Evolutionary conservation across 2,329 filamentous ascomycete genomes (phyloP).

Genomic region (Chaetomium sp.): DNA sequence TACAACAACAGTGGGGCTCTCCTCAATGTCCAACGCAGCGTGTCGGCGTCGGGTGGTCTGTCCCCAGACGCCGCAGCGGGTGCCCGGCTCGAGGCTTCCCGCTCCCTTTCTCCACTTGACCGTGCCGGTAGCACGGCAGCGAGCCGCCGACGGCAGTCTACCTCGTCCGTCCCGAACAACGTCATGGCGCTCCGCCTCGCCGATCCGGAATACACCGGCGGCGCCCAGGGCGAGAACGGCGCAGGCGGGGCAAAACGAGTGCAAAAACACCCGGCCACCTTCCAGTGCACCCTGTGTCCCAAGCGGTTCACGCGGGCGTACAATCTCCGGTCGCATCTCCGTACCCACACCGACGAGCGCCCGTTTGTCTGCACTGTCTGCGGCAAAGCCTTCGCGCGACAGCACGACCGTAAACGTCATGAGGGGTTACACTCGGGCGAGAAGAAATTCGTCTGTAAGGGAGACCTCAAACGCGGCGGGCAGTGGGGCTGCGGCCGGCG

Average conservation of each 20-base stretch:
- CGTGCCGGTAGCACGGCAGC: conserved; percentile 37
- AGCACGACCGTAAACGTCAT: conserved; percentile 95
- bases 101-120: conserved; percentile 55
- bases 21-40: conserved; percentile 32
- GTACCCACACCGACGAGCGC: conserved; percentile 94
- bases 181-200: conserved; percentile 82
- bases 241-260: conserved; percentile 64
- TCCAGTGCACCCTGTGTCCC: conserved; percentile 87
- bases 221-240: conserved; percentile 47
- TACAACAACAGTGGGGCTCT: conserved; percentile 44
- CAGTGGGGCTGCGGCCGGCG: conserved; percentile 90
- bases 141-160: conserved; percentile 53
- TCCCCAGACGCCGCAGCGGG: conserved; percentile 47
- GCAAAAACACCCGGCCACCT: conserved; percentile 96
- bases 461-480: conserved; percentile 73
- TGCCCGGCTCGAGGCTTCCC: conserved; percentile 41
- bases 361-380: conserved; percentile 97
- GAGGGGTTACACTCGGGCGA: conserved; percentile 94
- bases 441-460: conserved; percentile 97
- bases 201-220: conserved; percentile 74
- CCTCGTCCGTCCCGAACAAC: conserved; percentile 56
- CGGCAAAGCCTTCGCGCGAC: conserved; percentile 92
- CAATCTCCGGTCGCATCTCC: conserved; percentile 88
- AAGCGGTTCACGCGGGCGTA: conserved; percentile 96
- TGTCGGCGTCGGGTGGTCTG: conserved; percentile 34